phyloP scores from a whole-genome alignment of 306 rosid genomes.

The Corylus americana region DNA sequence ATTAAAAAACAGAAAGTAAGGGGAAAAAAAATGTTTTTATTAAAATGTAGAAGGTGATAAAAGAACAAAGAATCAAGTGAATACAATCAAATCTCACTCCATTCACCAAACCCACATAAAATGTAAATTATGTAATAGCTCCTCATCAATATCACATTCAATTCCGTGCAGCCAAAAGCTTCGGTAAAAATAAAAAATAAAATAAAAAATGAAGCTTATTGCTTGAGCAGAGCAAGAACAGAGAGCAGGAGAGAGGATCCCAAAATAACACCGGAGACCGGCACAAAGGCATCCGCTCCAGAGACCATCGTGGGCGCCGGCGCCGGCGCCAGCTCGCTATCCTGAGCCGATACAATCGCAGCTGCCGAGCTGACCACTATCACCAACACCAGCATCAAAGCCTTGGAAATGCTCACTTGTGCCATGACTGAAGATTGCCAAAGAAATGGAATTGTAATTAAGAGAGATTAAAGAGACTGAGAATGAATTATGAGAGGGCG shows the following conservation, averaged over 20 bases:
- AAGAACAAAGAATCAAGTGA: neutral
- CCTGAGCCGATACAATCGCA: constrained; percentile 17
- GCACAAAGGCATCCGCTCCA: constrained; percentile 21
- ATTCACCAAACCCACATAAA: neutral
- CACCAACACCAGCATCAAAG: constrained; percentile 16
- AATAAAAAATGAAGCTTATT: neutral
- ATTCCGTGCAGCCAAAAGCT: neutral
- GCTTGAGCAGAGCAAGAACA: constrained; percentile 27
- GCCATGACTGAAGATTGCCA: constrained; percentile 7
- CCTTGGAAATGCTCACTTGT: constrained; percentile 21
- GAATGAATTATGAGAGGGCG: neutral
- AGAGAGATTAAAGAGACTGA: no score
- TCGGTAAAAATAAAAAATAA: neutral
- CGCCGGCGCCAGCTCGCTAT: constrained; percentile 15
- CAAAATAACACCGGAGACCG: constrained; percentile 20
- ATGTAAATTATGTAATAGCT: neutral
- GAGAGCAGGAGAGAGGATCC: constrained; percentile 24
- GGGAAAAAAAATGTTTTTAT: neutral
- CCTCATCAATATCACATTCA: neutral
- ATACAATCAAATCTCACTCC: constrained; percentile 2
- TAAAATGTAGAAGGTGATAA: neutral
- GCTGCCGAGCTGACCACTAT: constrained; percentile 17
- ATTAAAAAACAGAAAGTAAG: no score
- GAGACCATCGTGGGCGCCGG: constrained; percentile 18
- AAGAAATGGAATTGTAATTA: neutral